Evolutionary conservation across 2,329 filamentous ascomycete genomes (phyloP), one percentile per base, ranked within the genome.

Genomic region (Pochonia chlamydosporia): DNA sequence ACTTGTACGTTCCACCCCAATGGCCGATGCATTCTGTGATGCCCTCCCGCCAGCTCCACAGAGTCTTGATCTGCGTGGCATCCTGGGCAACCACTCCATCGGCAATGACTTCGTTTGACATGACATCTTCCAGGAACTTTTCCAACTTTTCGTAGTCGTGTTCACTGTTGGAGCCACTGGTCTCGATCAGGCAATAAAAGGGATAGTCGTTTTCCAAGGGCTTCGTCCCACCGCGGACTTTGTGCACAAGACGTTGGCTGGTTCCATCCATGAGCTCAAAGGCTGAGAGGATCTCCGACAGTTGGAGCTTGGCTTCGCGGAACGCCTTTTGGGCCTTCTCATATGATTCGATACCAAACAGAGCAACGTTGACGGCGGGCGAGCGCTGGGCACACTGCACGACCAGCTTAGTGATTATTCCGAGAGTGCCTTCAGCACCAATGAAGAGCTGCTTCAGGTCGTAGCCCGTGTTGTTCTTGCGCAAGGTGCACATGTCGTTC

Each of bases 381-480:
- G 90, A 87, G 16, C 89, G 81, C 62, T 91, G 90, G 1, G 93
- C 91, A 61, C 91, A 96, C 56, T 92, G 77, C 52, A 99, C 86
- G 3, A 90, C 91, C 31, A 97, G 78, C 40, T 81, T 91, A 16
- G 93, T 99, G 59, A 99, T 87, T 59, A 97, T 87, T 45, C 93
- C 93, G 53, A 97, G 86, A 5, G 93, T 97, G 21, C 93, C 93
- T 68, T 99, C 93, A 26, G 84, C 88, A 40, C 93, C 93, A 59
- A 99, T 95, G 65, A 99, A 96, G 30, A 96, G 79, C 68, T 96
- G 92, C 74, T 96, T 96, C 48, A 96, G 69, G 64, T 99, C 95
- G 68, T 97, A 99, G 24, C 93, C 93, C 2, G 93, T 99, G 72
- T 99, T 99, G 76, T 99, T 97, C 76, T 99, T 99, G 56, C 93